Conservation (phyloP, 2,329 filamentous ascomycete genomes). For the Byssoonygena ceratinophila region DNA sequence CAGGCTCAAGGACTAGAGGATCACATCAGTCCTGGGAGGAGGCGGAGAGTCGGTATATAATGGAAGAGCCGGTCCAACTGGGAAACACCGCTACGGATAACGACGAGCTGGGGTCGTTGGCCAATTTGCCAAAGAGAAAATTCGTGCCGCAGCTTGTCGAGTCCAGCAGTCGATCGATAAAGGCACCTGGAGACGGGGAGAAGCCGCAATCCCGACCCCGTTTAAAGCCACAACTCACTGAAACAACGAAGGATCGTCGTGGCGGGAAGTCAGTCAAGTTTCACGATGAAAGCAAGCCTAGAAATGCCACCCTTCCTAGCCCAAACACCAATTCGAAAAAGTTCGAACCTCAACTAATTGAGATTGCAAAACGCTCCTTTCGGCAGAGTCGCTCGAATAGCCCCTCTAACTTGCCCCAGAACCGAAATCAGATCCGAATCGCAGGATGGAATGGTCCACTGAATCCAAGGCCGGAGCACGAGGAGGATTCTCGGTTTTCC, state of each 20-base stretch:
- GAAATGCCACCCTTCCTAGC: not conserved
- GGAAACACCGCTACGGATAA: not conserved
- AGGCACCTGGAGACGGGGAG: not conserved
- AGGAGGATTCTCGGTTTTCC: constrained; percentile 41
- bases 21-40: not conserved
- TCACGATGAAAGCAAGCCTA: not conserved
- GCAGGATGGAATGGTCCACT: constrained; percentile 2
- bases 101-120: not conserved
- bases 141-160: constrained; percentile 14
- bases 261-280: constrained; percentile 3
- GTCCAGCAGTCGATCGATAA: constrained; percentile 13
- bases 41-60: not conserved
- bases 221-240: constrained; percentile 11
- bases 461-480: not conserved
- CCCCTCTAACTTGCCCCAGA: constrained; percentile 45
- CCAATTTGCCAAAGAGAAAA: constrained; percentile 8
- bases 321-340: constrained; percentile 27
- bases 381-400: constrained; percentile 53
- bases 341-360: constrained; percentile 72
- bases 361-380: constrained; percentile 63
- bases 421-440: constrained; percentile 7
- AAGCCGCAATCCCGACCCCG: not conserved
- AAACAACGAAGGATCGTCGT: constrained; percentile 13
- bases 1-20: constrained; percentile 1
- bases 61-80: not conserved